Evolutionary conservation across 2,329 filamentous ascomycete genomes (phyloP).

Genomic region (Verticillium longisporum): DNA sequence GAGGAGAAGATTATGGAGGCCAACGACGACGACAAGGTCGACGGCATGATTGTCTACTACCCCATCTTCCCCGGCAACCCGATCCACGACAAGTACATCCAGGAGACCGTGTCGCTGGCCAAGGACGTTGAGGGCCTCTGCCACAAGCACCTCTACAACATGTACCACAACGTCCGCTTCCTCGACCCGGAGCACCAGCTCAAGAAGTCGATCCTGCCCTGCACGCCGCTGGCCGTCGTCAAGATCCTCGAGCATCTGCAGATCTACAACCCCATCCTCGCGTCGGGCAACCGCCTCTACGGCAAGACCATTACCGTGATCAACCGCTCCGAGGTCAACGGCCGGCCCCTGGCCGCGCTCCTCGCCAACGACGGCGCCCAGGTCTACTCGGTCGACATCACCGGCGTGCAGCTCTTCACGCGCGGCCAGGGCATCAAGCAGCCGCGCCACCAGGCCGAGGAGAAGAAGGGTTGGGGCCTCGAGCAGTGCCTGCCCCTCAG

Average conservation of each 20-base stretch:
- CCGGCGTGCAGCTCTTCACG: slow-evolving; percentile 86
- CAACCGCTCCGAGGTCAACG: slow-evolving; percentile 94
- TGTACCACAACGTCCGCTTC: slow-evolving; percentile 98
- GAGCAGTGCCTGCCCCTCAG: slow-evolving; percentile 79
- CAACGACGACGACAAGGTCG: slow-evolving; percentile 69
- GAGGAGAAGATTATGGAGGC: slow-evolving; percentile 83
- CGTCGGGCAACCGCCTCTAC: slow-evolving; percentile 86
- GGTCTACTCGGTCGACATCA: slow-evolving; percentile 92
- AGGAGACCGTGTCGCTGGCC: slow-evolving; percentile 81
- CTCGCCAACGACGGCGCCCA: slow-evolving; percentile 93
- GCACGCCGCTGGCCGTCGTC: slow-evolving; percentile 90
- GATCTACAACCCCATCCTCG: slow-evolving; percentile 92
- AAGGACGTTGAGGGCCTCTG: slow-evolving; percentile 96
- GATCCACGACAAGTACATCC: slow-evolving; percentile 86
- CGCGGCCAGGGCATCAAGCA: slow-evolving; percentile 82
- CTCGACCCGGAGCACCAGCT: slow-evolving; percentile 70
- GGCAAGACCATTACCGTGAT: slow-evolving; percentile 94
- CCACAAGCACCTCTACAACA: slow-evolving; percentile 95
- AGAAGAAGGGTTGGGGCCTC: slow-evolving; percentile 73
- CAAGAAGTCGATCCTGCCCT: slow-evolving; percentile 89
- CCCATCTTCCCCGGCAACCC: slow-evolving; percentile 81
- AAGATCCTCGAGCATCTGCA: slow-evolving; percentile 95
- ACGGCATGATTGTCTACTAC: slow-evolving; percentile 97
- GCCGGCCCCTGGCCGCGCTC: slow-evolving; percentile 82
- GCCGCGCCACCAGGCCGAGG: slow-evolving; percentile 76